Percentiles rank a stretch among this genome's conserved stretches.
phyloP scores from a whole-genome alignment of 2,329 filamentous ascomycete genomes.

The Teratosphaeria pseudoeucalypti region DNA sequence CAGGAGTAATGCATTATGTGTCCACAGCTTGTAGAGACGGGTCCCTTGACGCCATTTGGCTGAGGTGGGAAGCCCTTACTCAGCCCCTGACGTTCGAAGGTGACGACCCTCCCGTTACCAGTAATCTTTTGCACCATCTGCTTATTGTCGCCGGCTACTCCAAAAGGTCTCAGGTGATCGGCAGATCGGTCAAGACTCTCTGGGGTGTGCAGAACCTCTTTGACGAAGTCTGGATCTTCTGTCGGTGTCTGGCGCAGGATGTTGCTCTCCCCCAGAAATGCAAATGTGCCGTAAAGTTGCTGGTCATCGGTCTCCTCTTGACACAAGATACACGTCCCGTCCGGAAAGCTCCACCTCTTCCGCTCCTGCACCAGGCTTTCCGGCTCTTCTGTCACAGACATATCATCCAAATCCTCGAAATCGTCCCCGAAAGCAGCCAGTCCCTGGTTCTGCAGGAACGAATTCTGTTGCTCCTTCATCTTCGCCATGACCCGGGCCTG shows the following conservation, averaged over 20 bases:
- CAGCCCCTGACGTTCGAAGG: conserved; percentile 67
- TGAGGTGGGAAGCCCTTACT: conserved; percentile 77
- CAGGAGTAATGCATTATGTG: conserved; percentile 98
- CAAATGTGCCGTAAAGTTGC: conserved; percentile 85
- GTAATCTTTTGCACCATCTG: conserved; percentile 66
- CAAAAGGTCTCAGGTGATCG: conserved; percentile 76
- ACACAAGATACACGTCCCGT: conserved; percentile 87
- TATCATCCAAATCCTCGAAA: conserved; percentile 60
- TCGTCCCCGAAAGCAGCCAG: conserved; percentile 81
- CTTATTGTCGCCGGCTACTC: conserved; percentile 78
- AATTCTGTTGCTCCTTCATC: conserved; percentile 95
- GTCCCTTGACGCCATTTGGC: conserved; percentile 50
- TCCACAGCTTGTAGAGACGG: conserved; percentile 82
- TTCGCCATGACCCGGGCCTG: conserved; percentile 95
- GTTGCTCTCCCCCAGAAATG: conserved; percentile 73
- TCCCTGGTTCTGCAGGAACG: conserved; percentile 79
- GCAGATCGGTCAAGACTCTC: conserved; percentile 75
- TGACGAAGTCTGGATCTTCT: conserved; percentile 69
- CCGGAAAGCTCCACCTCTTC: conserved; percentile 80
- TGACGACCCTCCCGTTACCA: conserved; percentile 58
- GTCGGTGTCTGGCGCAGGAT: conserved; percentile 81
- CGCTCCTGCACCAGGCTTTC: conserved; percentile 47
- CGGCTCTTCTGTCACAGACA: conserved; percentile 48
- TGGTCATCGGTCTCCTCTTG: conserved; percentile 92
- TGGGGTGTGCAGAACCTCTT: conserved; percentile 71